Evolutionary conservation across 768 basidiomycete species (phyloP).

Genomic region (Kondoa subrosea): DNA sequence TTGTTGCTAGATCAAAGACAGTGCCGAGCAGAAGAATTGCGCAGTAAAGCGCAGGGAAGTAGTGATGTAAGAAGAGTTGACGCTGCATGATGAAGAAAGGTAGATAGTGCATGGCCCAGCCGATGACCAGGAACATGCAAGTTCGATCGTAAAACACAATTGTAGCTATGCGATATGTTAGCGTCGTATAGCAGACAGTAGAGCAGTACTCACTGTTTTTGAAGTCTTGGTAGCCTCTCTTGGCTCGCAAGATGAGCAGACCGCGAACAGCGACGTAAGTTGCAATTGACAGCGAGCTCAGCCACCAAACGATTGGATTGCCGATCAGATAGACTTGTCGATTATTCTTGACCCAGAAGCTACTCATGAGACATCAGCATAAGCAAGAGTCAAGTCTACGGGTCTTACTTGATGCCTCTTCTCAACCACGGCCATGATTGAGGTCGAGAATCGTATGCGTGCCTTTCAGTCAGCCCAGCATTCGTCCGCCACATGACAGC

Average conservation of each 20-base stretch:
- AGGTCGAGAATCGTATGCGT: conserved; percentile 89
- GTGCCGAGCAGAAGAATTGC: conserved; percentile 60
- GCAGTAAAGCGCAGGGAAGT: conserved; percentile 91
- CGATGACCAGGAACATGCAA: conserved; percentile 77
- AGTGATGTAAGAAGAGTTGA: conserved; percentile 95
- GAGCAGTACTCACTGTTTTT: conserved; percentile 55
- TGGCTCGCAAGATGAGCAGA: conserved; percentile 66
- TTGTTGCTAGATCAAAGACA: conserved; percentile 72
- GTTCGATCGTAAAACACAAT: conserved; percentile 80
- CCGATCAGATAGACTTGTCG: conserved; percentile 88
- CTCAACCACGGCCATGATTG: conserved; percentile 72
- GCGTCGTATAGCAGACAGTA: neutral
- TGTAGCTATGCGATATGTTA: conserved; percentile 42
- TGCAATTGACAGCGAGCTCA: conserved; percentile 53
- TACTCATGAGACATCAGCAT: conserved; percentile 38
- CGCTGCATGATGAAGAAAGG: conserved; percentile 96
- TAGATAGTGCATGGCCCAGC: conserved; percentile 83
- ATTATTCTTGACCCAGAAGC: conserved; percentile 97
- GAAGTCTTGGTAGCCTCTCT: conserved; percentile 81
- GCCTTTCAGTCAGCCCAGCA: conserved; percentile 83
- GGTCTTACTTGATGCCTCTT: conserved; percentile 67
- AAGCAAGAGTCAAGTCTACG: neutral
- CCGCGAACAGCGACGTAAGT: conserved; percentile 54
- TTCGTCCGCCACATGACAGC: conserved; percentile 79
- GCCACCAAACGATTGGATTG: conserved; percentile 86